Evolutionary conservation across 2,329 filamentous ascomycete genomes (phyloP).

Genomic region (Chaetomium sp.): DNA sequence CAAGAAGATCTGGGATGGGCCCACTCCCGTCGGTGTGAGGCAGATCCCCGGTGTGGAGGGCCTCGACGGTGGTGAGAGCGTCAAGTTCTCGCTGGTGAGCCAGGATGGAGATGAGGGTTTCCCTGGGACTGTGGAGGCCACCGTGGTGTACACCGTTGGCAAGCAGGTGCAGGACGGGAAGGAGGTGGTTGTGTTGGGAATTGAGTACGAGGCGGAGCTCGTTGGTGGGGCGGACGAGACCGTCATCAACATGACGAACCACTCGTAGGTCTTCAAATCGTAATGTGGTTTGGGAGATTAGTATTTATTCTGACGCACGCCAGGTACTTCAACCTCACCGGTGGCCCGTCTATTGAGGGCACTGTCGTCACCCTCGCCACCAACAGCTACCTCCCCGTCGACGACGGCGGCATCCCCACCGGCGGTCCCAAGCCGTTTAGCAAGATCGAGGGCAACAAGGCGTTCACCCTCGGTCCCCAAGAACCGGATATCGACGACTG

Average conservation of each 20-base stretch:
- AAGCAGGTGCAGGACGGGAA: conserved; percentile 61
- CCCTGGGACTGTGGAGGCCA: conserved; percentile 79
- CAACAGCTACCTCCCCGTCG: conserved; percentile 70
- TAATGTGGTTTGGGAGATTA: neutral
- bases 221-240: conserved; percentile 79
- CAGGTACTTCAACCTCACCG: conserved; percentile 67
- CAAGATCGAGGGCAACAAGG: conserved; percentile 63
- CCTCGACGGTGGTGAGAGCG: conserved; percentile 63
- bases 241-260: conserved; percentile 90
- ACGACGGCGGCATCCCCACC: conserved; percentile 72
- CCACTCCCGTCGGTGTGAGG: conserved; percentile 58
- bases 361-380: conserved; percentile 68
- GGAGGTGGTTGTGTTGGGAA: conserved; percentile 71
- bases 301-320: conserved; percentile 4
- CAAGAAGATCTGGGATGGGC: conserved; percentile 75
- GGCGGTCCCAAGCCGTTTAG: conserved; percentile 65
- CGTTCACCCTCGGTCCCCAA: conserved; percentile 71
- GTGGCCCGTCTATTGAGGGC: conserved; percentile 55
- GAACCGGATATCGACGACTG: conserved; percentile 86
- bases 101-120: conserved; percentile 86
- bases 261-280: conserved; percentile 63
- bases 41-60: conserved; percentile 54
- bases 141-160: conserved; percentile 75
- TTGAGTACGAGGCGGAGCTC: conserved; percentile 88
- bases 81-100: conserved; percentile 68